Conservation (phyloP, 352 stramenopile species). For the Elongisporangium undulatum region DNA sequence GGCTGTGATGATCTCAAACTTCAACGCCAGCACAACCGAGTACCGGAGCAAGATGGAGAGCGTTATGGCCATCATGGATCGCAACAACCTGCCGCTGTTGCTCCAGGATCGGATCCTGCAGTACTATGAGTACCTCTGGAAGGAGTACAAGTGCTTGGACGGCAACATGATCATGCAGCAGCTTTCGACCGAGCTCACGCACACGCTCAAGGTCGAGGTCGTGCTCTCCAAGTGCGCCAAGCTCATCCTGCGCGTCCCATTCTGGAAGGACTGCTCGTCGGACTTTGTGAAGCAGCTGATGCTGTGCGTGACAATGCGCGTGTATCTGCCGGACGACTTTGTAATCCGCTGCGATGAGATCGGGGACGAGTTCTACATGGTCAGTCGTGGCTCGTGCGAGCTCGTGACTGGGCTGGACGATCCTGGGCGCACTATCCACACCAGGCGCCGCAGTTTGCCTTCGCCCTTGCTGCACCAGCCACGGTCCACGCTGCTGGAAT, state of each 20-base stretch:
- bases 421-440: constrained; percentile 32
- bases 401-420: constrained; percentile 17
- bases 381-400: constrained; percentile 58
- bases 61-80: constrained; percentile 43
- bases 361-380: constrained; percentile 62
- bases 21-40: constrained; percentile 40
- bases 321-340: constrained; percentile 76
- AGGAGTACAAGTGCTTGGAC: constrained; percentile 62
- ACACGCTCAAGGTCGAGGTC: constrained; percentile 42
- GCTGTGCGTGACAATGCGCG: constrained; percentile 38
- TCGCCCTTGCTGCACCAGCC: no score
- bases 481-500: no score
- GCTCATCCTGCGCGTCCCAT: constrained; percentile 50
- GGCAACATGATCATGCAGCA: constrained; percentile 26
- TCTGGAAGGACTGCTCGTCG: constrained; percentile 44
- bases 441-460: no score
- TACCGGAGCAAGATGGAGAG: constrained; percentile 69
- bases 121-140: constrained; percentile 66
- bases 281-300: constrained; percentile 72
- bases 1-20: constrained; percentile 50
- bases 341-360: constrained; percentile 58
- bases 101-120: constrained; percentile 58
- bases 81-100: constrained; percentile 20
- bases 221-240: constrained; percentile 25
- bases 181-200: constrained; percentile 44